Conservation (phyloP, 805 yeast species). For the Middelhovenomyces tepae region DNA sequence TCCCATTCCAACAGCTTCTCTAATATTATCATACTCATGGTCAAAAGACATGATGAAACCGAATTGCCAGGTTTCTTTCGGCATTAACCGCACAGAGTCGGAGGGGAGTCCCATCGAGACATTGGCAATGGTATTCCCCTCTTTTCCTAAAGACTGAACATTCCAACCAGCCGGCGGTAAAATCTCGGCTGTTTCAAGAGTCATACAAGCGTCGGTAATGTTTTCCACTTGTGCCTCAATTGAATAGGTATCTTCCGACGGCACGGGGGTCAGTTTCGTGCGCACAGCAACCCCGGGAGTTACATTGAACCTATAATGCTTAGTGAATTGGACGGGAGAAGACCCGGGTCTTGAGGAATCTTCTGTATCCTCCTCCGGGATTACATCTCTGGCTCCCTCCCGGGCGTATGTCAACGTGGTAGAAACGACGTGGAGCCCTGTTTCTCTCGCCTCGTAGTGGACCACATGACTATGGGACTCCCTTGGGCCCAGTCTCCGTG, state of each 20-base stretch:
- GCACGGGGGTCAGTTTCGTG: slow-evolving; percentile 18
- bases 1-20: slow-evolving; percentile 12
- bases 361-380: too few species aligned
- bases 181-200: slow-evolving; percentile 23
- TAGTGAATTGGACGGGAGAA: slow-evolving; percentile 16
- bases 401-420: slow-evolving; percentile 18
- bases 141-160: slow-evolving; percentile 7
- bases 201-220: slow-evolving; percentile 20
- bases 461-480: slow-evolving; percentile 11
- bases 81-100: too few species aligned
- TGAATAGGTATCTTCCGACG: slow-evolving; percentile 9
- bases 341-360: slow-evolving; percentile 2
- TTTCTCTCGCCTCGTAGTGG: slow-evolving; percentile 18
- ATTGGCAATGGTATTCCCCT: slow-evolving; percentile 3
- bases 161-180: slow-evolving; percentile 20
- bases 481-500: slow-evolving; percentile 3
- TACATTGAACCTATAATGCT: slow-evolving; percentile 24
- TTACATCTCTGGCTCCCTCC: too few species aligned
- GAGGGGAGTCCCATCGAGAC: too few species aligned
- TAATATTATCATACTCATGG: slow-evolving; percentile 8
- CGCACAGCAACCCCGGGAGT: slow-evolving; percentile 25
- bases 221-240: slow-evolving; percentile 30
- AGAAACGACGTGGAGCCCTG: slow-evolving; percentile 23
- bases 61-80: slow-evolving; percentile 23
- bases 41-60: slow-evolving; percentile 18